Base-by-base conservation (phyloP, 331 rosid genomes). In the Telfairia occidentalis region DNA sequence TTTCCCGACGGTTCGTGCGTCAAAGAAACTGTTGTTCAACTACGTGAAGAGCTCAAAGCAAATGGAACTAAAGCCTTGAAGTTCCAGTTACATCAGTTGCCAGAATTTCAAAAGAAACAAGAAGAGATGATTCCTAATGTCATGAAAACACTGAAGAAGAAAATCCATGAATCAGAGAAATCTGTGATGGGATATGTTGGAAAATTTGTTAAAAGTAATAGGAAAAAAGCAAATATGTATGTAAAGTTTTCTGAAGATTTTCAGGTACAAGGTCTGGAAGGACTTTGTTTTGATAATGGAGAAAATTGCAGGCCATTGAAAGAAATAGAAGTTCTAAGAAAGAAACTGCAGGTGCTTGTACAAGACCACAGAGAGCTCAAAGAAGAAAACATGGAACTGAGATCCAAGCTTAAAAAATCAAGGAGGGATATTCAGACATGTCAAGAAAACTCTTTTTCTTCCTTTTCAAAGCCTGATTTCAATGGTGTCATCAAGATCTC, bases 31-130 rank as follows among this genome's bases (percentile, higher is more conserved):
- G 58, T 28, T 76, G 85, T 18, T 63, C 48, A 26, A 77, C 74
- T 82, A 70, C 83, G 79, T 77, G 85, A 84, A 78, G 86, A 82
- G 70, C 80, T 82, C 64, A 83, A 79, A 75, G 73, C 76, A 46
- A 79, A 82, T 70, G 82, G 82, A 61, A 69, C 76, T 49, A 23
- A 71, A 79, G 79, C 29, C 76, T 60, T 66, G 76, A 80, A 82
- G 78, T 40, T 28, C 24, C 73, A 75, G 76, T 26, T 40, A 5
- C 65, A 79, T n/a, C 60, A 65, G 30, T 71, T 63, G 79, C 82
- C 80, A 46, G 80, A 77, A 74, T 80, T 63, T 28, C 80, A 80
- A 46, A 80, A 58, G 74, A 80, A 71, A 66, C 48, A 83, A 82
- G 85, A 82, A 64, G 71, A 77, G 63, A 66, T 77, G 28, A 78